A percentile compares a stretch with the other conserved stretches of the same genome.
Conservation (phyloP, 129 eudicot genomes). For the Chrysanthemum makinoi region DNA sequence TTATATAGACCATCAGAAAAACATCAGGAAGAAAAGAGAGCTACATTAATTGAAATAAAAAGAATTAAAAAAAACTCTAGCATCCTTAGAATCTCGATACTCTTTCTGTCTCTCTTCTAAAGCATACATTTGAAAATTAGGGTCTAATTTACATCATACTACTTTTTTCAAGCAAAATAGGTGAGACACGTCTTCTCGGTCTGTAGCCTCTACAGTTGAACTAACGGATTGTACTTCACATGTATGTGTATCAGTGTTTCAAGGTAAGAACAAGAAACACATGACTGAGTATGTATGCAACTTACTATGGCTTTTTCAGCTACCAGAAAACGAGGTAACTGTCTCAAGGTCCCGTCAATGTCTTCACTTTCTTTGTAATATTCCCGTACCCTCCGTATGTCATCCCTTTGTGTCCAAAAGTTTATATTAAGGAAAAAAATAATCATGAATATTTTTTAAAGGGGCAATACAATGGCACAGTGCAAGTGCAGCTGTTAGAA, state of each 20-base stretch:
- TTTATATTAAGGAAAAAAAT: conserved; percentile 39
- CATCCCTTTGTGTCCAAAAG: conserved; percentile 68
- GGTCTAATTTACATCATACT: conserved; percentile 17
- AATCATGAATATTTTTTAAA: background rate
- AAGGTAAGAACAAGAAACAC: background rate
- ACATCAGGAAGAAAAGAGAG: background rate
- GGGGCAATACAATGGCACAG: background rate
- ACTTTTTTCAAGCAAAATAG: background rate
- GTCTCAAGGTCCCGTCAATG: conserved; percentile 82
- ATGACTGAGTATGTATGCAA: conserved; percentile 20
- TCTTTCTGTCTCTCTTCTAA: background rate
- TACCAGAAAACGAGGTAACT: conserved; percentile 72
- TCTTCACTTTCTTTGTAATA: conserved; percentile 85
- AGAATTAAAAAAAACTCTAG: background rate
- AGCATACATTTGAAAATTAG: background rate
- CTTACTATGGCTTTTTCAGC: conserved; percentile 96
- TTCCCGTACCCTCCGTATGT: conserved; percentile 60
- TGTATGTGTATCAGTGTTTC: background rate
- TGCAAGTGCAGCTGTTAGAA: background rate
- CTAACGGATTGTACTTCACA: too few species aligned
- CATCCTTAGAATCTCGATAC: background rate
- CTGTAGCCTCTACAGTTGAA: too few species aligned
- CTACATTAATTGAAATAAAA: background rate
- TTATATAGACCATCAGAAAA: background rate
- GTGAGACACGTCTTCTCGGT: too few species aligned